These are phyloP conservation scores for Colletotrichum lupini DNA, from an alignment of 2,329 filamentous ascomycete species.

Conservation along the genomic window DNA sequence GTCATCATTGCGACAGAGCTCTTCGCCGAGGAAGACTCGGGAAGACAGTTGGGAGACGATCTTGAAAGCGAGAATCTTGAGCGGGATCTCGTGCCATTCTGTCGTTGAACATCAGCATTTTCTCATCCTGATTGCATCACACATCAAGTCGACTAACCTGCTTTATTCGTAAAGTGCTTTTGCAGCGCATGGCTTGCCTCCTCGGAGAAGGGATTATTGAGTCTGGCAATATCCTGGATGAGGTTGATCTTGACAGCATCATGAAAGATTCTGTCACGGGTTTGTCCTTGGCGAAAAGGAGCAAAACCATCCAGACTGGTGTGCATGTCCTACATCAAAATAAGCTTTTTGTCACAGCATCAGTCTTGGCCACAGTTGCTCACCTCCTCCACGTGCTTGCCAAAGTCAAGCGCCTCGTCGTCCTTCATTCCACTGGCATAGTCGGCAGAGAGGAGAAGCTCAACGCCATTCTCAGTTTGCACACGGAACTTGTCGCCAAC, in stretches of 20 bases:
- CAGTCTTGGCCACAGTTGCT: neutral
- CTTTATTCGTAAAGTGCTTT: neutral
- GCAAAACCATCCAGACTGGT: neutral
- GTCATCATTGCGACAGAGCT: constrained; percentile 55
- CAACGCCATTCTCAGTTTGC: neutral
- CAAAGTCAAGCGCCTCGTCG: neutral
- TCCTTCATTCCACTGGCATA: neutral
- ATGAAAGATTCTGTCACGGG: neutral
- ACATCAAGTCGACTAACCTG: neutral
- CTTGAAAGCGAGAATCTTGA: neutral
- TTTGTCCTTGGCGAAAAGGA: neutral
- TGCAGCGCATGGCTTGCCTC: neutral
- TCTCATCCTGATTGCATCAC: neutral
- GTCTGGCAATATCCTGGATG: neutral
- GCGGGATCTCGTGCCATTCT: constrained; percentile 38
- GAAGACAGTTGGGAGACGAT: constrained; percentile 60
- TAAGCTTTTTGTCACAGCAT: neutral
- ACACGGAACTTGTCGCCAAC: neutral
- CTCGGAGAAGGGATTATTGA: neutral
- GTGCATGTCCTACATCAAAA: neutral
- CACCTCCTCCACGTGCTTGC: neutral
- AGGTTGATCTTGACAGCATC: neutral
- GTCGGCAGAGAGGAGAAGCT: neutral
- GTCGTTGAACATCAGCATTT: neutral
- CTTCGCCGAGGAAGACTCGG: constrained; percentile 57